Evolutionary conservation across 768 basidiomycete genomes (phyloP), one percentile per base, ranked within the genome.

Genomic region (Lentinula edodes): DNA sequence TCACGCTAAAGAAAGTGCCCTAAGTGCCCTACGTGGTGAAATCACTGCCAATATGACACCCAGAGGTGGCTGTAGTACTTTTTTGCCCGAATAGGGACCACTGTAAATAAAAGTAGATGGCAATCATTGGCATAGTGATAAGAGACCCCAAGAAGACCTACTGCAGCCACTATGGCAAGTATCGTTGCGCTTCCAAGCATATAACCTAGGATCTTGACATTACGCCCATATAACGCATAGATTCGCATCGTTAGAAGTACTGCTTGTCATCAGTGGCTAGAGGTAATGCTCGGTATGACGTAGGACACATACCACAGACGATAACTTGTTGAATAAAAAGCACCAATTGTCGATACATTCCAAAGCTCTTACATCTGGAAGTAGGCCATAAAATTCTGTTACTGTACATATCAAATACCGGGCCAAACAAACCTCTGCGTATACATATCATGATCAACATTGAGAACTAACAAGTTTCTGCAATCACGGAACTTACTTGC

Each of bases 161-260:
- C 83, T 42, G 65, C 71, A 50, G 74, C 62, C 5, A 79, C 58
- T 1, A 63, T 68, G 0, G 66, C 60, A 36, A 84, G 62, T 1
- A 73, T 56, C 0, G 66, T 56, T 2, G 70, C 77, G 34, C 71
- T 69, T 6, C 68, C 66, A 1, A 79, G 16, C 67, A 83, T 67
- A 35, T 68, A 71, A 5, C 65, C 60, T n/a, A 79, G 62, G 39
- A 83, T 66, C 18, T 73, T 71, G 48, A 72, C 63, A 18, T 76
- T 77, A 39, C 78, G 67, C 10, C 73, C 70, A 60, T 83, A 85
- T 13, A 86, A 67, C 5, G 84, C 83, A 61, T 77, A 80, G 55
- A 79, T 79, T 43, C 84, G 79, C 45, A 81, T 67, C 12, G 76
- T 75, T 34, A 83, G 72, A 35, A 79, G 74, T 61, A 74, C 80